phyloP scores from a whole-genome alignment of 441 rosid species.

The Aquilaria agallochum region DNA sequence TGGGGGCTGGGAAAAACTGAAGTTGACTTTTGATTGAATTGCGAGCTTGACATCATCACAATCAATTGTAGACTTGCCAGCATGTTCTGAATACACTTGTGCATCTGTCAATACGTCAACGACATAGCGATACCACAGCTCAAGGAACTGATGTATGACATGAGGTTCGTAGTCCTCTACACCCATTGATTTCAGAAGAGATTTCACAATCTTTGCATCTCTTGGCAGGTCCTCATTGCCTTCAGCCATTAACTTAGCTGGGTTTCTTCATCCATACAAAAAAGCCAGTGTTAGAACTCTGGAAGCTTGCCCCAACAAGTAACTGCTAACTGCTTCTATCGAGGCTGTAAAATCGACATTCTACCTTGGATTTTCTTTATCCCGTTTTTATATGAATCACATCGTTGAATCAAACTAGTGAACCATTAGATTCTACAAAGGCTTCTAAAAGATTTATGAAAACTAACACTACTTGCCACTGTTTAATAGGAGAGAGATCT shows the following conservation, averaged over 20 bases:
- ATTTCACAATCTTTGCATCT: slow-evolving; percentile 81
- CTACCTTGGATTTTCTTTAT: too few species aligned
- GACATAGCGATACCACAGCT: slow-evolving; percentile 85
- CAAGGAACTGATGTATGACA: slow-evolving; percentile 77
- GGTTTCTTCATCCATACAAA: slow-evolving; percentile 11
- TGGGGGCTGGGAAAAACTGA: slow-evolving; percentile 91
- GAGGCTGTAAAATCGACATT: too few species aligned
- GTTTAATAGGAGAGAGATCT: too few species aligned
- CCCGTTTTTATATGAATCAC: too few species aligned
- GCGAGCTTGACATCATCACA: slow-evolving; percentile 90
- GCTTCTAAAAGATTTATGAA: too few species aligned
- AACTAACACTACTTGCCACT: too few species aligned
- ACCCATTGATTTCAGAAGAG: slow-evolving; percentile 93
- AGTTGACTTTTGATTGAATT: slow-evolving; percentile 80
- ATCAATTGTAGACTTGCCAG: slow-evolving; percentile 67
- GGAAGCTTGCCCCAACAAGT: neutral
- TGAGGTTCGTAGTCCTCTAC: slow-evolving; percentile 91
- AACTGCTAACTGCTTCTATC: too few species aligned
- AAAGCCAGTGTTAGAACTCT: slow-evolving; percentile 4
- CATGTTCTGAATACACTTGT: slow-evolving; percentile 89
- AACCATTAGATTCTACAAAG: too few species aligned
- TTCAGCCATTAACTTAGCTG: slow-evolving; percentile 49
- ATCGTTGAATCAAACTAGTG: too few species aligned
- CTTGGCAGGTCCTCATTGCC: slow-evolving; percentile 80
- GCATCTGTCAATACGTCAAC: slow-evolving; percentile 83